phyloP scores from a whole-genome alignment of 176 grass and related monocot genomes.

The Typha latifolia region DNA sequence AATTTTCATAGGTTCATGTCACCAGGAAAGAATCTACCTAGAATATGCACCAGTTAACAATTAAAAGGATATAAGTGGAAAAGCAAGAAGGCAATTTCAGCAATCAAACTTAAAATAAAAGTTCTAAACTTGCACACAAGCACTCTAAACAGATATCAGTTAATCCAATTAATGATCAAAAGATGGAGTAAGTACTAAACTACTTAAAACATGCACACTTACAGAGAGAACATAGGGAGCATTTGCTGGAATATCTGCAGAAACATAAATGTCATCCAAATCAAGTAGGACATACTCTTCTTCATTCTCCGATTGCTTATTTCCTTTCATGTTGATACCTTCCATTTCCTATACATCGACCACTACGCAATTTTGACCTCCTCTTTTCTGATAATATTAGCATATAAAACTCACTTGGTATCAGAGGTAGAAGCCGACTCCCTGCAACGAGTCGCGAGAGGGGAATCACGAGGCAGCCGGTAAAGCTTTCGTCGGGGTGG shows the following conservation, averaged over 20 bases:
- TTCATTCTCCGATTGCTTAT: slow-evolving; percentile 31
- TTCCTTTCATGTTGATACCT: slow-evolving; percentile 1
- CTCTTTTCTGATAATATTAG: no score
- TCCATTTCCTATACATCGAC: no score
- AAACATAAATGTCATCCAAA: slow-evolving; percentile 46
- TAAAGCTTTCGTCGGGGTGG: no score
- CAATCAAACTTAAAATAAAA: background rate
- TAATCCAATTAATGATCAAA: no score
- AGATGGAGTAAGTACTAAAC: no score
- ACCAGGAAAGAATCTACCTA: background rate
- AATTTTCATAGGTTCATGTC: background rate
- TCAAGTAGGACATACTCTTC: slow-evolving; percentile 69
- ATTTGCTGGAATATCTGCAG: slow-evolving; percentile 52
- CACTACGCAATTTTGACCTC: no score
- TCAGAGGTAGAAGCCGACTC: no score
- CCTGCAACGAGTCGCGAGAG: no score
- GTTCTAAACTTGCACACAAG: no score
- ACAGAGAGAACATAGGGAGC: slow-evolving; percentile 68
- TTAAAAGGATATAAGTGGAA: background rate
- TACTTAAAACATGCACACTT: slow-evolving; percentile 12
- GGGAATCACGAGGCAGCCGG: no score
- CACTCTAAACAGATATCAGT: no score
- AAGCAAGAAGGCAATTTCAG: background rate
- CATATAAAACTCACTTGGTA: no score
- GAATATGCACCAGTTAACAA: background rate